Evolutionary conservation across 2,329 filamentous ascomycete species (phyloP), one percentile per base, ranked within the genome.

Genomic region (Colletotrichum gloeosporioides): DNA sequence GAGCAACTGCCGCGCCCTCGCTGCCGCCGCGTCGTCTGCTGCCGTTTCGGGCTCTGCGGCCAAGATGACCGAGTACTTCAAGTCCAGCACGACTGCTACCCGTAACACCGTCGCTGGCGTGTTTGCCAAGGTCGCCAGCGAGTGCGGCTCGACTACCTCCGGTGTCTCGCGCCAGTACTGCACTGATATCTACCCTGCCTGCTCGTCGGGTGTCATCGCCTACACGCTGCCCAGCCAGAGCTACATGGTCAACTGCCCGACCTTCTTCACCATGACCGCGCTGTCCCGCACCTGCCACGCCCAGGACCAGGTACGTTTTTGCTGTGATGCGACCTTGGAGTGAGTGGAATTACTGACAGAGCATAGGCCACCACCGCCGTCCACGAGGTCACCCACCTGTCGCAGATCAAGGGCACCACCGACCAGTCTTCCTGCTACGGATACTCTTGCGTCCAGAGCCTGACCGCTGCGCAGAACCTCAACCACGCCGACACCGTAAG

Each of bases 361-460:
- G 12, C 34, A 10, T 9, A 67, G 64, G 65, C 65, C 36, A 93
- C 89, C 16, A 94, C 92, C 16, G 88, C 88, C 36, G 82, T 95
- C 16, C 93, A 95, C 80, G 93, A 95, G 86, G 86, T 88, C 78
- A 93, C 92, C 10, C 93, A 94, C 81, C 78, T 89, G 87, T 89
- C n/a, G 84, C 88, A 81, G 87, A 84, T 84, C 77, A 90, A 90
- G 72, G 90, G 91, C 10, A 93, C 92, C 3, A 82, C 88, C 3
- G 93, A 94, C 80, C 85, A 89, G 69, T 89, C 86, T 31, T 73
- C 69, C 6, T 91, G 91, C 32, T 94, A 93, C 79, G 82, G 86
- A 4, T 87, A 91, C 73, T 86, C 84, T 57, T 92, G 90, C 64
- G 89, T 92, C 76, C 79, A 82, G 16, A 80, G 83, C 8, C 82